Evolutionary conservation across 2,329 filamentous ascomycete species (phyloP), one percentile per base, ranked within the genome.

Genomic region (Nannizzia gypsea): DNA sequence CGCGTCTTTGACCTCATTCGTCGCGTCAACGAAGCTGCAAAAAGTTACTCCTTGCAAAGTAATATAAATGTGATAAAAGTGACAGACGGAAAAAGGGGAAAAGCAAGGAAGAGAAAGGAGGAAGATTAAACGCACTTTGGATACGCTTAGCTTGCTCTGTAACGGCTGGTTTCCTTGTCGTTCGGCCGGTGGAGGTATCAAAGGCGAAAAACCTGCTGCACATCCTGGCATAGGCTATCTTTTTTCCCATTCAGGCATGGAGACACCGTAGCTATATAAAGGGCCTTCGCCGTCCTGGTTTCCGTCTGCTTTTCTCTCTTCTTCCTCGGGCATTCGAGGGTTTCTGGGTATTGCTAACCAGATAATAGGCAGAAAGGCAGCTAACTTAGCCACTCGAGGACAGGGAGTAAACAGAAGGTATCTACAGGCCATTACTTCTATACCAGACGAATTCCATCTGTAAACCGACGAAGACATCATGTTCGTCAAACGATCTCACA

Each of bases 401-500:
- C 31, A 36, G 17, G 24, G 22, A 48, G 44, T 26, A 48, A 26
- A 56, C 26, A 55, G 38, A 42, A 15, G 38, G n/a, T 55, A 26
- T 36, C 31, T 36, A 36, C 9, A 11, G 31, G 9, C 3, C 11
- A 3, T 11, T 36, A 3, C 31, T 36, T 36, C 31, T 8, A 36
- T 36, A 36, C 9, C 31, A 36, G 31, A 56, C 17, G 31, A 20
- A 20, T 15, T 56, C 13, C 40, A 44, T 3, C 40, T 46, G 44
- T n/a, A 24, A 42, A 42, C 15, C 11, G 11, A 11, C n/a, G 6
- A 17, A 17, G 20, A 4, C 36, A 57, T 42, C 62, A 65, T 65
- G 64, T 65, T 65, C 40, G 31, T 57, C 57, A 63, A 58, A 60
- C 57, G 61, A 2, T 61, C 63, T 54, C 63, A 64, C 24, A 63